phyloP scores from a whole-genome alignment of 257 asterid genomes.

The Fraxinus cuspidata region DNA sequence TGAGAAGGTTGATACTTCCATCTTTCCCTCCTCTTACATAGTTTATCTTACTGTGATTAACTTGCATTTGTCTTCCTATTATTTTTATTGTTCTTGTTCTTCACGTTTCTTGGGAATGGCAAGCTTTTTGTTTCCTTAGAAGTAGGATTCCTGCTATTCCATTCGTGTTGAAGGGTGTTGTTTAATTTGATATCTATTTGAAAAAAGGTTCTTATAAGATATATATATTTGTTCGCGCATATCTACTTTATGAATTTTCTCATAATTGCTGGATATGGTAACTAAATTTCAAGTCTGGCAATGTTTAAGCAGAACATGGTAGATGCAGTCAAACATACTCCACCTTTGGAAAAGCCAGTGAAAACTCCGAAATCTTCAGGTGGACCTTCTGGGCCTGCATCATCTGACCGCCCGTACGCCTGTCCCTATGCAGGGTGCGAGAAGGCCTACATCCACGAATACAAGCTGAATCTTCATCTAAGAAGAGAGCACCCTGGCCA shows the following conservation, averaged over 20 bases:
- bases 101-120: background rate
- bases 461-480: conserved; percentile 95
- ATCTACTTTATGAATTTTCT: background rate
- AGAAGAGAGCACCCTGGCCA: conserved; percentile 93
- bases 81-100: background rate
- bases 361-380: conserved; percentile 64
- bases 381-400: conserved; percentile 54
- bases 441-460: conserved; percentile 97
- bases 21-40: conserved; percentile 7
- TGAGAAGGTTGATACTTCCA: conserved; percentile 62
- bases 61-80: background rate
- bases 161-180: background rate
- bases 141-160: background rate
- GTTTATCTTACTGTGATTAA: background rate
- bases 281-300: conserved; percentile 4
- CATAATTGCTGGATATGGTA: conserved; percentile 2
- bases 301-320: conserved; percentile 41
- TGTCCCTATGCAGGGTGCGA: conserved; percentile 96
- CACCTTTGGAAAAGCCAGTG: conserved; percentile 67
- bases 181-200: background rate
- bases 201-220: background rate
- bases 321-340: conserved; percentile 57
- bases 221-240: background rate
- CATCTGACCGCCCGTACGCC: conserved; percentile 85
- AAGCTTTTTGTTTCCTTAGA: background rate